Evolutionary conservation across 352 stramenopile genomes (phyloP).

Genomic region (Phytophthora kernoviae): DNA sequence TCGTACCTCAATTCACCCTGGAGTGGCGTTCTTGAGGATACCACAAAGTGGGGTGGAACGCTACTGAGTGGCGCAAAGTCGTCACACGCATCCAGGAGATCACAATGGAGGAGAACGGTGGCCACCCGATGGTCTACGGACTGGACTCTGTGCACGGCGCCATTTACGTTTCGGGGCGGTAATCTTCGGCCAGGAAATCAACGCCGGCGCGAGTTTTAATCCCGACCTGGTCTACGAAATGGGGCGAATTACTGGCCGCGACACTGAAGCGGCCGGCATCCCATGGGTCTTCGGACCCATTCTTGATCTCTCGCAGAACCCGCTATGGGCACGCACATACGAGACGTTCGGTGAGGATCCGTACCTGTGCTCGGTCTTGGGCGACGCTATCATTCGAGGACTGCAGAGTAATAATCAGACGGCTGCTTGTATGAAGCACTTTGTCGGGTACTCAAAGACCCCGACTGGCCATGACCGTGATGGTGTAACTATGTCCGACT

Average conservation of each 20-base stretch:
- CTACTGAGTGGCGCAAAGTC: conserved; percentile 71
- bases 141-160: conserved; percentile 93
- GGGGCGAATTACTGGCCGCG: conserved; percentile 73
- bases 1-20: conserved; percentile 87
- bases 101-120: conserved; percentile 61
- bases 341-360: conserved; percentile 95
- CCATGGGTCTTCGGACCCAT: conserved; percentile 91
- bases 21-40: conserved; percentile 18
- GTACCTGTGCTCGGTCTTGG: conserved; percentile 75
- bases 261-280: conserved; percentile 88
- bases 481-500: conserved; percentile 68
- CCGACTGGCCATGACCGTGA: conserved; percentile 82
- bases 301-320: conserved; percentile 82
- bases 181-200: conserved; percentile 91
- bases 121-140: conserved; percentile 82
- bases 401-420: conserved; percentile 75
- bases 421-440: conserved; percentile 89
- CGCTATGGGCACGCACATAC: conserved; percentile 88
- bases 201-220: conserved; percentile 90
- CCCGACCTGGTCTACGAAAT: conserved; percentile 66
- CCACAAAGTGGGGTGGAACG: conserved; percentile 50
- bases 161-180: conserved; percentile 83
- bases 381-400: conserved; percentile 66
- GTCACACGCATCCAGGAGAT: conserved; percentile 83
- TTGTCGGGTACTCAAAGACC: conserved; percentile 85